Percentiles rank a stretch among this genome's conserved stretches.
Evolutionary conservation across 2,329 filamentous ascomycete genomes (phyloP).

Genomic region (Paracamarosporium sp.): DNA sequence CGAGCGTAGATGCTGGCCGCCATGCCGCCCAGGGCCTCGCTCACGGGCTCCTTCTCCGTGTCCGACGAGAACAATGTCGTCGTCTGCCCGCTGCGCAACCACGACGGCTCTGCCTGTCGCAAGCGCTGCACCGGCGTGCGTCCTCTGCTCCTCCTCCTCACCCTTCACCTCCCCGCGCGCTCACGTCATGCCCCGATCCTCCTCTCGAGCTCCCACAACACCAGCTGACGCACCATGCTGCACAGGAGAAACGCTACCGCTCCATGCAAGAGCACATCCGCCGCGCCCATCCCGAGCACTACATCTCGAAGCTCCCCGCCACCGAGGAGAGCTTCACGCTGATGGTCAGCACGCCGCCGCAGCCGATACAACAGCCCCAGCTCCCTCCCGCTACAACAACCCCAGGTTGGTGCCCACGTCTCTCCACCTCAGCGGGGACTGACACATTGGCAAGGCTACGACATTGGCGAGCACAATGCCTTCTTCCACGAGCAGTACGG

Average conservation of each 20-base stretch:
- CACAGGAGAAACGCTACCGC: conserved; percentile 90
- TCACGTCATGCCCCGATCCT: conserved; percentile 28
- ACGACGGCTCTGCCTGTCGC: conserved; percentile 95
- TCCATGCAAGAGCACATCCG: conserved; percentile 99
- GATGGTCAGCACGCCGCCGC: conserved; percentile 92
- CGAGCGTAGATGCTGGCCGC: conserved; percentile 54
- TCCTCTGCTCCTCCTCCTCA: conserved; percentile 43
- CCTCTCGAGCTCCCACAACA: conserved; percentile 11
- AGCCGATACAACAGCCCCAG: conserved; percentile 68
- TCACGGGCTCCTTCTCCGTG: conserved; percentile 90
- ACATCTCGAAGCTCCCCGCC: conserved; percentile 95
- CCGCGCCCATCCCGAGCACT: conserved; percentile 93
- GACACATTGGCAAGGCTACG: conserved; percentile 54
- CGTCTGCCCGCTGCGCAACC: conserved; percentile 92
- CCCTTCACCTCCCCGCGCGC: conserved; percentile 9
- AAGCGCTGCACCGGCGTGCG: conserved; percentile 98
- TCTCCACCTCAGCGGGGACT: conserved; percentile 41
- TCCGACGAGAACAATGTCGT: conserved; percentile 95
- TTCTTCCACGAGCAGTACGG: conserved; percentile 72
- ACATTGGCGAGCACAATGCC: conserved; percentile 64
- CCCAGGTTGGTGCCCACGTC: conserved; percentile 39
- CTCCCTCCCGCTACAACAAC: conserved; percentile 49
- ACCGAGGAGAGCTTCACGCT: conserved; percentile 97
- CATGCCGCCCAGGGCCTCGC: conserved; percentile 88
- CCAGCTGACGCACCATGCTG: conserved; percentile 40